Percentiles rank a stretch among this genome's conserved stretches.
Conservation (phyloP, 1,284 basidiomycete genomes). For the Anthracocystis setariae region DNA sequence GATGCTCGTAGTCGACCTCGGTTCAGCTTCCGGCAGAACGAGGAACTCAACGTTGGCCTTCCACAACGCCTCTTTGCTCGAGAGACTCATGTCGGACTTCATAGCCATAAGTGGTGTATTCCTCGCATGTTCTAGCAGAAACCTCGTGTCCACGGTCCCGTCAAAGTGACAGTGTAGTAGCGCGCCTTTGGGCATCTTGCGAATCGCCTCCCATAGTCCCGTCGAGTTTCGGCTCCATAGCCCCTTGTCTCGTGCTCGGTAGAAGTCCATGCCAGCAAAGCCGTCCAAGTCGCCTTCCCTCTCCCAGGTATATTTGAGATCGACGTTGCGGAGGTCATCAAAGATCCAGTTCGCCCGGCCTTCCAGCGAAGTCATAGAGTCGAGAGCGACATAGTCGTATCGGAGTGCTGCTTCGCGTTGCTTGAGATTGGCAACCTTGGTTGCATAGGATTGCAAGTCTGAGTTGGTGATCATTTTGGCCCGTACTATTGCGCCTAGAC, state of each 20-base stretch:
- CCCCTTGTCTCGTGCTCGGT: slow-evolving; percentile 30
- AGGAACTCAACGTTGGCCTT: slow-evolving; percentile 40
- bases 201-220: slow-evolving; percentile 29
- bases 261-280: slow-evolving; percentile 47
- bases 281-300: slow-evolving; percentile 29
- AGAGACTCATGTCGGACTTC: slow-evolving; percentile 34
- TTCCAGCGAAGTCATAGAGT: slow-evolving; percentile 20
- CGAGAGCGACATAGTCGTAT: slow-evolving; percentile 42
- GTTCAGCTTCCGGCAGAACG: slow-evolving; percentile 23
- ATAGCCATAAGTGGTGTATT: slow-evolving; percentile 43
- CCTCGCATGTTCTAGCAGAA: slow-evolving; percentile 35
- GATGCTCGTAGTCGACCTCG: slow-evolving; percentile 24
- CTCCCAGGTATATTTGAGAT: slow-evolving; percentile 29
- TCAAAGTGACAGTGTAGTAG: slow-evolving; percentile 60
- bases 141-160: slow-evolving; percentile 53
- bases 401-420: slow-evolving; percentile 26
- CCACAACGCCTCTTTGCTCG: slow-evolving; percentile 26
- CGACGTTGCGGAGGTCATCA: slow-evolving; percentile 20
- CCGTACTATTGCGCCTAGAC: background rate
- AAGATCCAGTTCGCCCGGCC: slow-evolving; percentile 32
- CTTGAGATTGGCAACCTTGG: slow-evolving; percentile 28
- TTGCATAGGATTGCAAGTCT: slow-evolving; percentile 10
- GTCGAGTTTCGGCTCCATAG: slow-evolving; percentile 18
- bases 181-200: slow-evolving; percentile 55
- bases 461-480: slow-evolving; percentile 2